These are phyloP conservation scores for Medakamo hakoo DNA, from an alignment of 139 green algal species.

Conservation along the genomic window DNA sequence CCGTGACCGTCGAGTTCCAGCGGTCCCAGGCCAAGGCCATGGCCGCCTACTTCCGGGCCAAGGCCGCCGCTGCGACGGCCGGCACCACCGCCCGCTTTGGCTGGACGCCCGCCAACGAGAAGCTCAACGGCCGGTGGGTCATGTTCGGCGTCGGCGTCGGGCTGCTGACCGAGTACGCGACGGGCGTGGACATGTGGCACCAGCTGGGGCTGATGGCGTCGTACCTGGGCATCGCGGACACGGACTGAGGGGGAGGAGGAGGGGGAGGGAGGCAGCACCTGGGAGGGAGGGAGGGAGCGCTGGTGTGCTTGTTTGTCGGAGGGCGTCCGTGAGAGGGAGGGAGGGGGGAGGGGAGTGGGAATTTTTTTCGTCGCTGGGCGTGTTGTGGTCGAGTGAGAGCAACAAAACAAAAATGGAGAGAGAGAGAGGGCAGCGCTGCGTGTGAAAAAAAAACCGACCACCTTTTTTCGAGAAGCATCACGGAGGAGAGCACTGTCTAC, in stretches of 20 bases:
- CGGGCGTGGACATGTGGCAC: slow-evolving; percentile 75
- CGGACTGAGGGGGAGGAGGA: slow-evolving; percentile 20
- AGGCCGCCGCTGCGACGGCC: slow-evolving; percentile 13
- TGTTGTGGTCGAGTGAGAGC: no score
- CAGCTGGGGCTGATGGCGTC: slow-evolving; percentile 70
- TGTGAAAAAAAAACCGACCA: no score
- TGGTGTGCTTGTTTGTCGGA: neutral
- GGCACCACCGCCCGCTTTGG: slow-evolving; percentile 55
- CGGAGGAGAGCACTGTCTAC: neutral
- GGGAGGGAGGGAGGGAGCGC: neutral
- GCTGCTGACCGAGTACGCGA: slow-evolving; percentile 91
- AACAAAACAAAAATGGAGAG: no score
- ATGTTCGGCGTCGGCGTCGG: slow-evolving; percentile 91
- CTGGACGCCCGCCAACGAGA: slow-evolving; percentile 82
- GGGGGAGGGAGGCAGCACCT: neutral
- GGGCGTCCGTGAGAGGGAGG: no score
- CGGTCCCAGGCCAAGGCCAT: slow-evolving; percentile 80
- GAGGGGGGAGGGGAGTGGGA: no score
- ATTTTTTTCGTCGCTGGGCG: no score
- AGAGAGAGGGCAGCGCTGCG: no score
- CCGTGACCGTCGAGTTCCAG: slow-evolving; percentile 76
- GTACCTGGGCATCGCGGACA: slow-evolving; percentile 69
- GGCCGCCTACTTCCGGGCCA: slow-evolving; percentile 70
- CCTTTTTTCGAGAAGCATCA: neutral
- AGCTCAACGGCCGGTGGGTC: slow-evolving; percentile 87